Percentiles rank a stretch among this genome's conserved stretches.
Conservation (phyloP, 768 basidiomycete species). For the Pleurotus platypus region DNA sequence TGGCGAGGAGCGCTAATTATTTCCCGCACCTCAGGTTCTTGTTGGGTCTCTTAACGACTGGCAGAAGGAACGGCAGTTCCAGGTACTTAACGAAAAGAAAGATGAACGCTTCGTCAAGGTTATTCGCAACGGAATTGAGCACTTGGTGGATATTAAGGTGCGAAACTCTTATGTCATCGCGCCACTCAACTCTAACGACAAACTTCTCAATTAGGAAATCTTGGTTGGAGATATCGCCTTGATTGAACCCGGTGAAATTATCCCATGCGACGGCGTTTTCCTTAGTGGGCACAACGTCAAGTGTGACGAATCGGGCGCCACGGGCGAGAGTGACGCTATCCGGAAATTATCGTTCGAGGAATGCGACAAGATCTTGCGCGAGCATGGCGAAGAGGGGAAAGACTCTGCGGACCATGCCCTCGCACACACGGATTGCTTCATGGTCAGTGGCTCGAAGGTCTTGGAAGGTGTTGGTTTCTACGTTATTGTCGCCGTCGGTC, state of each 20-base stretch:
- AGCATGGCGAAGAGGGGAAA: conserved; percentile 10
- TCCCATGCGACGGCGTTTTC: conserved; percentile 96
- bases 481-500: conserved; percentile 89
- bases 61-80: conserved; percentile 98
- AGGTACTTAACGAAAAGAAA: conserved; percentile 87
- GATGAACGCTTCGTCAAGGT: conserved; percentile 90
- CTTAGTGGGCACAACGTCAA: conserved; percentile 88
- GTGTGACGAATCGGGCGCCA: conserved; percentile 95
- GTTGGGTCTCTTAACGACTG: conserved; percentile 97
- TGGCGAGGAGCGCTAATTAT: not conserved
- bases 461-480: conserved; percentile 93
- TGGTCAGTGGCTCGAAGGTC: conserved; percentile 90
- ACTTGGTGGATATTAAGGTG: conserved; percentile 79
- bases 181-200: conserved; percentile 15
- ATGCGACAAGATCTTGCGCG: conserved; percentile 40
- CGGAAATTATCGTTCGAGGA: conserved; percentile 81
- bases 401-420: conserved; percentile 11
- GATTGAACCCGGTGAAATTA: conserved; percentile 91
- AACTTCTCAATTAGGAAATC: conserved; percentile 58
- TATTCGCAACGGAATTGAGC: conserved; percentile 68
- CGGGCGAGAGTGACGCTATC: conserved; percentile 95
- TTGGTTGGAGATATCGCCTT: conserved; percentile 92
- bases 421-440: conserved; percentile 83
- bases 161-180: conserved; percentile 6
- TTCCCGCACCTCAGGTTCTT: conserved; percentile 46